Percentiles rank a stretch among this genome's conserved stretches.
phyloP scores from a whole-genome alignment of 352 stramenopile species.

The Phytophthora uliginosa region DNA sequence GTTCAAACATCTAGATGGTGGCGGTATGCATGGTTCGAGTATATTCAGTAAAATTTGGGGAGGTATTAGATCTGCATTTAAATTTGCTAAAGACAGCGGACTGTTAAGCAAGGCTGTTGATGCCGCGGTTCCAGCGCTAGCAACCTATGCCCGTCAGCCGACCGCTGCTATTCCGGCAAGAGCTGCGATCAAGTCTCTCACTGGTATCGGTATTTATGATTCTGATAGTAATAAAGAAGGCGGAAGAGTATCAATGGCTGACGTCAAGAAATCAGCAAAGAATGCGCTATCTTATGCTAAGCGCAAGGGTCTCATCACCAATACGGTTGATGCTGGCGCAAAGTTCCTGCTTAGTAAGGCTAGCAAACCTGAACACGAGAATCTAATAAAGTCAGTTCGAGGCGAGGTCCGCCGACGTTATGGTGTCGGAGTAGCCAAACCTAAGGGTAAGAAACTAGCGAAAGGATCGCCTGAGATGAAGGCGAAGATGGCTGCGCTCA shows the following conservation, averaged over 20 bases:
- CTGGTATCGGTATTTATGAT: not conserved
- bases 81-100: slow-evolving; percentile 1
- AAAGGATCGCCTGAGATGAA: not conserved
- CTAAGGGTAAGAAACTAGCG: not conserved
- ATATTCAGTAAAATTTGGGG: not conserved
- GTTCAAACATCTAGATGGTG: too few species aligned
- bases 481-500: not conserved
- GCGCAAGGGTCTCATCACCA: not conserved
- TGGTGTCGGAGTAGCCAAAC: not conserved
- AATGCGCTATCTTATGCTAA: not conserved
- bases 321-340: not conserved
- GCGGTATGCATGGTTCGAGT: not conserved
- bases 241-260: not conserved
- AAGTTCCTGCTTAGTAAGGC: not conserved
- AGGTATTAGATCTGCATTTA: not conserved
- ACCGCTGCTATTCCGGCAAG: not conserved
- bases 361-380: not conserved
- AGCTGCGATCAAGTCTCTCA: not conserved
- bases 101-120: not conserved
- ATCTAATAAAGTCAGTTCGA: not conserved
- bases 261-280: not conserved
- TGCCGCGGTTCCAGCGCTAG: not conserved
- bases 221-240: not conserved
- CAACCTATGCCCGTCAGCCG: not conserved
- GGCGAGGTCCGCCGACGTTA: not conserved